Base-by-base conservation (phyloP, 495 filamentous ascomycete genomes). In the Pseudoneurospora amorphoporcata region DNA sequence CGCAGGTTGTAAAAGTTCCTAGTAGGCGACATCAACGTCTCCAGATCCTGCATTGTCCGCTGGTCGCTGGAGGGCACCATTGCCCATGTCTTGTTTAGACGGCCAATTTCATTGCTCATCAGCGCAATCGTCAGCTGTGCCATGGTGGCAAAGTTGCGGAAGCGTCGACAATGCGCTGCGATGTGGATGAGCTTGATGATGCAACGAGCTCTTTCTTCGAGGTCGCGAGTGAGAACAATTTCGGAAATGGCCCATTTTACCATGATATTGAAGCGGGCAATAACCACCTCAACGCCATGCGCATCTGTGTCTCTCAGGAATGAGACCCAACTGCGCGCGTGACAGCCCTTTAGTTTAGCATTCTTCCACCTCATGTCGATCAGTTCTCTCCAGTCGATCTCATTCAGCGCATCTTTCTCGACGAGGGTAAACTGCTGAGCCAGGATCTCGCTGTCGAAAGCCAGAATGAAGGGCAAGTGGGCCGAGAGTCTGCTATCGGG, bases 191-290 rank as follows among this genome's bases (percentile, higher is more conserved):
- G 92, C 78, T 98, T 98, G 78, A 92, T 88, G 73, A 99, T 90
- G 68, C 91, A 93, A 58, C 88, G 87, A 12, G 91, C 93, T 47
- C 95, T 88, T 79, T 99, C 96, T 70, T 94, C 87, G 23, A 94
- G 83, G 70, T 93, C 87, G 70, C 88, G 86, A 8, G 95, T 98
- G 45, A 99, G 84, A 39, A 98, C 88, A 76, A 95, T 89, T 79
- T 98, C 94, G 3, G 95, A 98, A 32, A 97, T 86, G 16, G 92
- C 91, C 96, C 96, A 99, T 84, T 97, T 98, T 69, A 97, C 94
- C 87, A 98, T 92, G 73, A 99, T 86, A 79, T 98, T 98, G 84
- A 98, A 98, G 42, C 96, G 92, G 23, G 94, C 93, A 75, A 97
- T 94, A 29, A 97, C 94, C n/a, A 99, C 86, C 76, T 98, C 95